Evolutionary conservation across 1,284 basidiomycete species (phyloP).

Genomic region (Apiotrichum siamense): DNA sequence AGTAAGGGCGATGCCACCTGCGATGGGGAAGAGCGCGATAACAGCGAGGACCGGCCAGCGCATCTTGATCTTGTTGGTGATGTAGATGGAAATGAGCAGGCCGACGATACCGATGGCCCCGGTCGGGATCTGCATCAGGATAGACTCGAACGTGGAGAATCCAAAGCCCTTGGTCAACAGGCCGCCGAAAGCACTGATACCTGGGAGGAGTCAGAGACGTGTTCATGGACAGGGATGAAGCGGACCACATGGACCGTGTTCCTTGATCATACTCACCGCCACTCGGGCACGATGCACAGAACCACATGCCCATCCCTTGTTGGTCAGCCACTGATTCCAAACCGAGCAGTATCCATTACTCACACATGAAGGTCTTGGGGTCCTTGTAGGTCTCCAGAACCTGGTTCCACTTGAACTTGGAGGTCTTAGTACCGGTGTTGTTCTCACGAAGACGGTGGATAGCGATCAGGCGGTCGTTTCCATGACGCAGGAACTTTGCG

Average conservation of each 20-base stretch:
- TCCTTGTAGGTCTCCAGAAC: conserved; percentile 43
- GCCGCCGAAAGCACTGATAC: conserved; percentile 44
- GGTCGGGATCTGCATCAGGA: conserved; percentile 50
- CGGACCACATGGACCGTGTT: too few relatives aligned
- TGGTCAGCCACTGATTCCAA: too few relatives aligned
- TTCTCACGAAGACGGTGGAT: conserved; percentile 45
- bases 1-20: conserved; percentile 34
- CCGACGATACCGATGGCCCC: conserved; percentile 51
- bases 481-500: conserved; percentile 40
- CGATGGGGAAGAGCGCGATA: conserved; percentile 34
- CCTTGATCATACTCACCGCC: too few relatives aligned
- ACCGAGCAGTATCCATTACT: too few relatives aligned
- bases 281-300: conserved; percentile 37
- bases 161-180: conserved; percentile 41
- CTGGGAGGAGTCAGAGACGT: conserved; percentile 4
- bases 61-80: conserved; percentile 52
- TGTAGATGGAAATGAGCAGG: conserved; percentile 47
- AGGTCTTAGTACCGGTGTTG: conserved; percentile 45
- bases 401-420: conserved; percentile 45
- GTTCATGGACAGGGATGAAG: too few relatives aligned
- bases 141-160: conserved; percentile 42
- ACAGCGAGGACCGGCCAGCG: conserved; percentile 54
- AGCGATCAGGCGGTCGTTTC: conserved; percentile 43
- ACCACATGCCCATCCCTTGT: conserved; percentile 32
- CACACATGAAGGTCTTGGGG: conserved; percentile 32